Evolutionary conservation across 768 basidiomycete genomes (phyloP).

Genomic region (Mycena alexandri): DNA sequence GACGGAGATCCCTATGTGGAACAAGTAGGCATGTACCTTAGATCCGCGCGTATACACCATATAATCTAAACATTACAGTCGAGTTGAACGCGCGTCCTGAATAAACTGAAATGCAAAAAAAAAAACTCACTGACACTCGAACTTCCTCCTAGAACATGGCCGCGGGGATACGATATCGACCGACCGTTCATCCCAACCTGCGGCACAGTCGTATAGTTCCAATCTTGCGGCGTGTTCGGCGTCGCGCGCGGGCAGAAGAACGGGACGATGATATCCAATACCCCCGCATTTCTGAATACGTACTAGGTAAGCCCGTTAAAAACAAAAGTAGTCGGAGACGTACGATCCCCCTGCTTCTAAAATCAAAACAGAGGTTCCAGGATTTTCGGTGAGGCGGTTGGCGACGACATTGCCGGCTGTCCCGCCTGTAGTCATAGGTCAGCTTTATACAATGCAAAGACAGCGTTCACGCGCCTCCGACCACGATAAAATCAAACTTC

Average conservation of each 20-base stretch:
- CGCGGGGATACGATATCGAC: conserved; percentile 7
- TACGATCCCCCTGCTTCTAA: conserved; percentile 45
- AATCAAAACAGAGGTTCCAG: conserved; percentile 39
- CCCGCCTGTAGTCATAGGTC: conserved; percentile 29
- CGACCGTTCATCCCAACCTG: conserved; percentile 15
- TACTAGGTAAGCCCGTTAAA: too few species aligned
- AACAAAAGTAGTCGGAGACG: not conserved
- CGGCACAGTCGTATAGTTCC: conserved; percentile 28
- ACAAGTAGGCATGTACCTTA: not conserved
- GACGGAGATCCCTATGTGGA: too few species aligned
- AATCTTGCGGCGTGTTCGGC: conserved; percentile 22
- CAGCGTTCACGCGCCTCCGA: not conserved
- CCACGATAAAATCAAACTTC: conserved; percentile 21
- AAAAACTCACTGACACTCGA: conserved; percentile 23
- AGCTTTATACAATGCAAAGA: not conserved
- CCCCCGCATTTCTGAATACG: conserved; percentile 5
- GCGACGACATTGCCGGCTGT: conserved; percentile 45
- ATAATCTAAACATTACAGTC: conserved; percentile 24
- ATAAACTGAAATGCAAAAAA: not conserved
- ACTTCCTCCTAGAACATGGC: conserved; percentile 23
- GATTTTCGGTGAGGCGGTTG: conserved; percentile 42
- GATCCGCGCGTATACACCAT: conserved; percentile 41
- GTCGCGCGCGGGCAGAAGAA: not conserved
- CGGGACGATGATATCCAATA: conserved; percentile 23
- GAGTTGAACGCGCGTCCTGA: not conserved